Evolutionary conservation across 2,329 filamentous ascomycete genomes (phyloP).

Genomic region (Phoma sp.): DNA sequence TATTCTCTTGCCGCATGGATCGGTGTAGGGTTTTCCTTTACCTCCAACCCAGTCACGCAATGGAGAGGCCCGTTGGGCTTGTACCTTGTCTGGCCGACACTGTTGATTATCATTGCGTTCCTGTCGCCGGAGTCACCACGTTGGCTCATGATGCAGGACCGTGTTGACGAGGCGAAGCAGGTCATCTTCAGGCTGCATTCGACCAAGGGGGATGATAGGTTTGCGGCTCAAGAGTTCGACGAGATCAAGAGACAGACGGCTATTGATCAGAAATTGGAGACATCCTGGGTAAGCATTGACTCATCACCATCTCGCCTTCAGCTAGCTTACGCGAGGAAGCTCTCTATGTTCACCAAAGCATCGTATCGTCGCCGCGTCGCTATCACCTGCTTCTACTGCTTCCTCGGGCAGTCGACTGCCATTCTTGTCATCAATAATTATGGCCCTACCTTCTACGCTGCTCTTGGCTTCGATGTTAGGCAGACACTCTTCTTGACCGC

Average conservation of each 20-base stretch:
- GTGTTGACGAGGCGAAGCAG: background rate
- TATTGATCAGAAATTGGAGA: background rate
- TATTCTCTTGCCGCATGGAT: background rate
- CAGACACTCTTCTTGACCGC: background rate
- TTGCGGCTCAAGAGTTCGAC: background rate
- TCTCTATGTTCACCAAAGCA: slow-evolving; percentile 32
- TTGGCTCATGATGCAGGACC: slow-evolving; percentile 2
- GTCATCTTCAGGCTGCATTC: background rate
- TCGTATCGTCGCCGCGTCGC: slow-evolving; percentile 29
- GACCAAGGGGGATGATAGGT: background rate
- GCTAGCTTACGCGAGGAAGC: background rate
- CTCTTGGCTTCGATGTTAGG: slow-evolving; percentile 16
- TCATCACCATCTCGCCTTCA: background rate
- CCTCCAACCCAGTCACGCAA: background rate
- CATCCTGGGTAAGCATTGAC: background rate
- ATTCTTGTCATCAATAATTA: slow-evolving; percentile 38
- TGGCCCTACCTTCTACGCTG: slow-evolving; percentile 32
- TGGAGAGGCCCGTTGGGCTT: slow-evolving; percentile 1
- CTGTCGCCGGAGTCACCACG: background rate
- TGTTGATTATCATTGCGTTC: background rate
- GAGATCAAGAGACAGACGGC: background rate
- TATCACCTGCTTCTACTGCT: slow-evolving; percentile 32
- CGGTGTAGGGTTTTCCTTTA: background rate
- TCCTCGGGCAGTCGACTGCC: slow-evolving; percentile 31
- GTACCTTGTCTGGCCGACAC: background rate